Evolutionary conservation across 441 rosid genomes (phyloP).

Genomic region (Erodium texanum): DNA sequence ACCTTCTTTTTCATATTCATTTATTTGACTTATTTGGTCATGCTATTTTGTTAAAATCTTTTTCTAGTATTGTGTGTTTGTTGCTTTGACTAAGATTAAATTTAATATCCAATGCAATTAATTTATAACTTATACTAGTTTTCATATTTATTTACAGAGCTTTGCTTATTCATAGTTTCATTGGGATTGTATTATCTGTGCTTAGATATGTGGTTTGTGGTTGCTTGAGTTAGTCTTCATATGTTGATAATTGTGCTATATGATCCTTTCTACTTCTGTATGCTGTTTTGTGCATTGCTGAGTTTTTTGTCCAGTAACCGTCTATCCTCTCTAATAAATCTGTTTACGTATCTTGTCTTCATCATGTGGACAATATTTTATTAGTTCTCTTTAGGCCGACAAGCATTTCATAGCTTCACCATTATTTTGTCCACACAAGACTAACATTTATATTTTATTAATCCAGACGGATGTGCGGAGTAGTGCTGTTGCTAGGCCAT

Average conservation of each 20-base stretch:
- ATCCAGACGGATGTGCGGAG: slow-evolving; percentile 66
- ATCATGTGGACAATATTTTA: background rate
- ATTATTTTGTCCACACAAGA: slow-evolving; percentile 15
- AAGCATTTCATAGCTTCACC: background rate
- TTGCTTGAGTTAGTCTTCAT: slow-evolving; percentile 1
- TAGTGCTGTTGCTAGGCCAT: slow-evolving; percentile 51
- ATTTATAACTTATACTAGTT: background rate
- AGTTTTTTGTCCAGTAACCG: background rate
- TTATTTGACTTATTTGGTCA: background rate
- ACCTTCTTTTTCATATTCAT: slow-evolving; percentile 5
- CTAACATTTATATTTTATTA: slow-evolving; percentile 20
- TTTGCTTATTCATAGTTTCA: background rate
- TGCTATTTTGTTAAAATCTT: background rate
- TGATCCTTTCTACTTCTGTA: background rate
- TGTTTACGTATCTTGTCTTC: background rate
- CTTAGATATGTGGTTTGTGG: background rate
- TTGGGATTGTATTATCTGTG: background rate
- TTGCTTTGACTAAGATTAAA: background rate
- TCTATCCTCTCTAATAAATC: background rate
- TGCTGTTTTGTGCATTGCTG: background rate
- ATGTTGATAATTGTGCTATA: background rate
- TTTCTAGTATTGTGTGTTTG: background rate
- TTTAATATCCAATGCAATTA: background rate
- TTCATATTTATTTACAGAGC: background rate
- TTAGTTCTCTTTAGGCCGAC: background rate